A percentile compares a stretch with the other conserved stretches of the same genome.
Conservation (phyloP, 179 eudicot genomes). For the Heliamphora pulchella region DNA sequence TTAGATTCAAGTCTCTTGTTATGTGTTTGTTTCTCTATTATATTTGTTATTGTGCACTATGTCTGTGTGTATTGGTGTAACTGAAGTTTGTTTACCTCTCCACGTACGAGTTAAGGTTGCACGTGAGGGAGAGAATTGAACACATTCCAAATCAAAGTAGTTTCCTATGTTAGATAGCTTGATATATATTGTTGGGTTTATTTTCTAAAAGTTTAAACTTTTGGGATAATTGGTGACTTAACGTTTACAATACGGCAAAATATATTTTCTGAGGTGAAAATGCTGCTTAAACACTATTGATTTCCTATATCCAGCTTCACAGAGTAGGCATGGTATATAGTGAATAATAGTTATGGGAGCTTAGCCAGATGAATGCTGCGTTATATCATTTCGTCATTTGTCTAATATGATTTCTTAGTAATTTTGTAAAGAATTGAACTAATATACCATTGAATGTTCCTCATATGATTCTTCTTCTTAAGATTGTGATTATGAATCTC, state of each 20-base stretch:
- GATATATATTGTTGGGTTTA: no score
- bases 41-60: no score
- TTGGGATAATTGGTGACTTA: no score
- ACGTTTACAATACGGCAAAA: neutral
- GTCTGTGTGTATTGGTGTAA: no score
- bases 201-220: no score
- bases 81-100: no score
- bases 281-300: neutral
- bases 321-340: neutral
- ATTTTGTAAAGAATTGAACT: neutral
- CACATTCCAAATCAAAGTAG: no score
- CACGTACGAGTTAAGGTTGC: no score
- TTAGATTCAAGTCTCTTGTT: no score
- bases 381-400: neutral
- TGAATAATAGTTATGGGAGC: neutral
- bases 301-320: neutral
- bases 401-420: neutral
- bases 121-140: no score
- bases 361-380: neutral
- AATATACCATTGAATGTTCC: neutral
- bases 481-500: neutral
- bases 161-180: no score
- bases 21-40: no score
- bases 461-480: neutral
- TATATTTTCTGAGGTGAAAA: neutral